Base-by-base conservation (phyloP, 257 asterid genomes). In the Salvia rosmarinus region DNA sequence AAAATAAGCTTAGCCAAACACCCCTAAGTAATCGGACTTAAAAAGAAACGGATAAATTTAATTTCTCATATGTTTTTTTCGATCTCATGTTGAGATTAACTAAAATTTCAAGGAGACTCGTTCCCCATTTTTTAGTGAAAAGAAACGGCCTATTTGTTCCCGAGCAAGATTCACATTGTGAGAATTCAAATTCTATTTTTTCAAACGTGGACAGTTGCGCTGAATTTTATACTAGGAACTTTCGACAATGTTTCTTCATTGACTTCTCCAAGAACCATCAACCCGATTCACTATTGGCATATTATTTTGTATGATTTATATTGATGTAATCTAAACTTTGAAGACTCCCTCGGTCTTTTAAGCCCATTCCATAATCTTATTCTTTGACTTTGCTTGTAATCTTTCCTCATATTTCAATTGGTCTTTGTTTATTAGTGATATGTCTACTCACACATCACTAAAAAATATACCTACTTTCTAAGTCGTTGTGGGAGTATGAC, bases 401-500 rank as follows among this genome's bases (percentile, higher is more conserved):
- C 9, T 40, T 52, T 28, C 25, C 2, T 1, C 59, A 20, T 20
- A 3, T 12, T 46, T 19, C 23, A 4, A 21, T 35, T 46, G 63
- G 79, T 67, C 63, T 43, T 74, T 43, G 67, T 32, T 56, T 75
- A 43, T 43, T 11, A 5, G 16, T 25, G 32, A 12, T 46, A 25
- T 60, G 14, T 60, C 58, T 75, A 67, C 21, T 50, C 46, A 20
- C 21, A 49, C 28, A 8, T 49, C 54, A 32, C 51, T 17, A 21
- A 2, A 25, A 40, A 3, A 8, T 5, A 13, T 14, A 43, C 43
- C 20, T 3, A 8, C 35, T 67, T 30, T 49, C 35, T 19, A 21
- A 39, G 13, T 34, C 63, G 9, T 40, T 14, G 61, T 73, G 72
- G 37, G 62, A 73, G 37, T 74, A 64, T 56, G 67, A 74, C 21